Percentiles rank a stretch among this genome's conserved stretches.
Evolutionary conservation across 176 grass and related monocot genomes (phyloP).

Genomic region (Luzula sylvatica): DNA sequence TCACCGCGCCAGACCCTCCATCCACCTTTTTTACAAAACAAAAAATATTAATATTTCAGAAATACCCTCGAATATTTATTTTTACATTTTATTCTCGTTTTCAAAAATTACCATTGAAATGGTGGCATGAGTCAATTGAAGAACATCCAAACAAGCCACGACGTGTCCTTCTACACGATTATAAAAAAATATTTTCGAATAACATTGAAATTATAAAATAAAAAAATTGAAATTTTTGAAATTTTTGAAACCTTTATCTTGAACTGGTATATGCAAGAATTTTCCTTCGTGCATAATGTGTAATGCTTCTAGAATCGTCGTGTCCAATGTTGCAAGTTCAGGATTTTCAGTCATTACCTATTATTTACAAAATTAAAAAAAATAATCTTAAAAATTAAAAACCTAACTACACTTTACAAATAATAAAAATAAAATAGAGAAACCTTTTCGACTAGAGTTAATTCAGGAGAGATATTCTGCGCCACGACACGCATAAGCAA

Average conservation of each 20-base stretch:
- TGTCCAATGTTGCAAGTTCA: constrained; percentile 70
- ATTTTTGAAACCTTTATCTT: constrained; percentile 52
- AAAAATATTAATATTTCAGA: neutral
- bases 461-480: constrained; percentile 82
- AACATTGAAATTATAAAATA: too few species aligned
- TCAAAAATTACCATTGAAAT: constrained; percentile 74
- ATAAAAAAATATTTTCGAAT: neutral
- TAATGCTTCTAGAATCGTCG: constrained; percentile 92
- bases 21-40: constrained; percentile 42
- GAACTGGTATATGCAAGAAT: constrained; percentile 92
- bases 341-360: constrained; percentile 89
- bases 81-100: too few species aligned
- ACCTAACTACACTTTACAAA: neutral
- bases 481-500: constrained; percentile 93
- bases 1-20: constrained; percentile 61
- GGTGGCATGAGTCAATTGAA: constrained; percentile 81
- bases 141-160: constrained; percentile 83
- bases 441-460: constrained; percentile 95
- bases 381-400: neutral
- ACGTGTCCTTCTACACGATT: constrained; percentile 44
- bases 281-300: constrained; percentile 97
- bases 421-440: constrained; percentile 4
- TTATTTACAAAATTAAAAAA: constrained; percentile 9
- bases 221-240: neutral
- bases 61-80: too few species aligned